Evolutionary conservation across 2,329 filamentous ascomycete species (phyloP).

Genomic region (Paecilomyces sp.): DNA sequence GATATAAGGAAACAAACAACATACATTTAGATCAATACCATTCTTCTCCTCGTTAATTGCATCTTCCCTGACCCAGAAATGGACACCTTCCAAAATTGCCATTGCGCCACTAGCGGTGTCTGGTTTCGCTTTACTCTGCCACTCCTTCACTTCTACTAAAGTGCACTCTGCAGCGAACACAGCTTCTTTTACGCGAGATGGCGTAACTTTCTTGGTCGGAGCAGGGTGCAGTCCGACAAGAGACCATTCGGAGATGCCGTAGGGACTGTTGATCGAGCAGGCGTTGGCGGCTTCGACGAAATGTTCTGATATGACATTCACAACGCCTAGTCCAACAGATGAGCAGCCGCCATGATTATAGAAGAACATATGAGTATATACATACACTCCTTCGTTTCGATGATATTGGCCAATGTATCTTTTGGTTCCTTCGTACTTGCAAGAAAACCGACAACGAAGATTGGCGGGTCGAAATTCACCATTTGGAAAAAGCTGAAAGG

Average conservation of each 20-base stretch:
- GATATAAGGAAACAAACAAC: background rate
- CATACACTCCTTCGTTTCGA: conserved; percentile 64
- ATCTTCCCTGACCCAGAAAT: conserved; percentile 86
- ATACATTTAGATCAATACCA: conserved; percentile 61
- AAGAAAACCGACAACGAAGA: conserved; percentile 63
- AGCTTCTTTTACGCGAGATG: conserved; percentile 71
- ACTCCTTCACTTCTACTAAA: conserved; percentile 67
- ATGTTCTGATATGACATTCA: conserved; percentile 80
- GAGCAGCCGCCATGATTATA: background rate
- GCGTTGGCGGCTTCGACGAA: conserved; percentile 82
- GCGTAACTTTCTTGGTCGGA: conserved; percentile 57
- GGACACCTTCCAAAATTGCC: conserved; percentile 71
- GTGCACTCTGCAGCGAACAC: conserved; percentile 77
- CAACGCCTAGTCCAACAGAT: conserved; percentile 17
- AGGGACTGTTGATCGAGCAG: conserved; percentile 66
- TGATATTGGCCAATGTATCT: conserved; percentile 70
- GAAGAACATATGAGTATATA: background rate
- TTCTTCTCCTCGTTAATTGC: conserved; percentile 72
- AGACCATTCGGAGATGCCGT: conserved; percentile 69
- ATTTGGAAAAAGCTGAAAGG: conserved; percentile 85
- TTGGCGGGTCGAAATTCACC: conserved; percentile 76
- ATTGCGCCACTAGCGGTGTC: conserved; percentile 70
- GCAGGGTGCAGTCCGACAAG: conserved; percentile 70
- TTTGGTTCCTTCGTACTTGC: conserved; percentile 58
- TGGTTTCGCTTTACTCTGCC: conserved; percentile 61